A percentile compares a stretch with the other conserved stretches of the same genome.
Conservation (phyloP, 306 rosid genomes). For the Dicorynia guianensis region DNA sequence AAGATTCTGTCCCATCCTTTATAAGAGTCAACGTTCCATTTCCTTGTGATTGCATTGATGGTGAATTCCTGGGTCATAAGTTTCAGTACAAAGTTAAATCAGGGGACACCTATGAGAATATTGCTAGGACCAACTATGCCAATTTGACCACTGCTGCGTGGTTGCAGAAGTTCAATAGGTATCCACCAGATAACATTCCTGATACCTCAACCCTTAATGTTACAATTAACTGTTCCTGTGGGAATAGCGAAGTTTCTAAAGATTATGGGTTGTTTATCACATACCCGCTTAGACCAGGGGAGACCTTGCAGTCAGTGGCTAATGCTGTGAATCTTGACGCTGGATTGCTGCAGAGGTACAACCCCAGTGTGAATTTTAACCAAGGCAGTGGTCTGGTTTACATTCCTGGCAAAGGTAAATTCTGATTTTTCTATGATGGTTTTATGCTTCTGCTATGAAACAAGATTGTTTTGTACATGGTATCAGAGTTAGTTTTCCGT, state of each 20-base stretch:
- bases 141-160: conserved; percentile 60
- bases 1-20: conserved; percentile 29
- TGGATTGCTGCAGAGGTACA: conserved; percentile 61
- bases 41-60: conserved; percentile 59
- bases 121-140: conserved; percentile 52
- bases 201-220: conserved; percentile 56
- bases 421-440: background rate
- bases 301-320: conserved; percentile 54
- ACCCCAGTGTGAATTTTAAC: conserved; percentile 68
- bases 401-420: conserved; percentile 77
- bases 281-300: conserved; percentile 63
- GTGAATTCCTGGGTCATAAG: conserved; percentile 56
- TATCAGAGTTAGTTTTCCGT: background rate
- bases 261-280: conserved; percentile 76
- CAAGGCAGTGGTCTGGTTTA: conserved; percentile 65
- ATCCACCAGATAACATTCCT: conserved; percentile 44
- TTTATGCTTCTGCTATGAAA: background rate
- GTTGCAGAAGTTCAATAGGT: conserved; percentile 57
- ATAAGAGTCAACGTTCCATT: conserved; percentile 67
- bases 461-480: background rate
- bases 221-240: conserved; percentile 79
- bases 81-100: conserved; percentile 50
- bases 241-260: conserved; percentile 48
- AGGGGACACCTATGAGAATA: conserved; percentile 44
- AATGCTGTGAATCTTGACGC: background rate